Evolutionary conservation across 257 asterid genomes (phyloP).

Genomic region (Fraxinus cuspidata): DNA sequence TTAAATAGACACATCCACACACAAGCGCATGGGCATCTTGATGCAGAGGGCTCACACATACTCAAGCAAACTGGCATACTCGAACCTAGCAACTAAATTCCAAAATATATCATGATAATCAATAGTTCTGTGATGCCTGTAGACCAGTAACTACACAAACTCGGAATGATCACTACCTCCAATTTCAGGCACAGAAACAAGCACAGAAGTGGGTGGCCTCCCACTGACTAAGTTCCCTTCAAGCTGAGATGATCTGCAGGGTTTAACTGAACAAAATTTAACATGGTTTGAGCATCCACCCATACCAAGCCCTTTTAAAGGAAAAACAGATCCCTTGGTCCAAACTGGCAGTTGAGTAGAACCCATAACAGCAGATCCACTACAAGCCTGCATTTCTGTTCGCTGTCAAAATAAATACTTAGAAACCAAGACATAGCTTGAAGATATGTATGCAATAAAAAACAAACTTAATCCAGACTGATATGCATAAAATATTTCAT

Average conservation of each 20-base stretch:
- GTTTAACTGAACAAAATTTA: conserved; percentile 41
- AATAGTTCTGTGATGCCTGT: neutral
- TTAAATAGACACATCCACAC: neutral
- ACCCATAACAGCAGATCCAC: conserved; percentile 59
- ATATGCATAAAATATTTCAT: too few relatives aligned
- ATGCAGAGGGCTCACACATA: neutral
- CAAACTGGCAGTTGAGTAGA: conserved; percentile 58
- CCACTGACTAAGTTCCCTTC: conserved; percentile 71
- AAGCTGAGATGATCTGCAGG: conserved; percentile 53
- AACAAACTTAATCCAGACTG: neutral
- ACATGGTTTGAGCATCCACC: conserved; percentile 37
- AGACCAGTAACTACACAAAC: neutral
- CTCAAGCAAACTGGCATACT: neutral
- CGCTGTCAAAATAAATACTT: neutral
- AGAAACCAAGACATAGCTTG: neutral
- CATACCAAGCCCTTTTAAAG: conserved; percentile 39
- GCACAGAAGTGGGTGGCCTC: conserved; percentile 55
- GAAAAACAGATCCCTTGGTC: conserved; percentile 41
- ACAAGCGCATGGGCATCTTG: neutral
- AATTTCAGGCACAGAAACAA: conserved; percentile 52
- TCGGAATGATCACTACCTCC: conserved; percentile 37
- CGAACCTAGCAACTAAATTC: neutral
- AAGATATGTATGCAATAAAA: neutral
- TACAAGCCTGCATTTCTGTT: conserved; percentile 54
- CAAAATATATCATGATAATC: neutral